Evolutionary conservation across 805 yeast species (phyloP).

Genomic region (Nakazawaea pomicola): DNA sequence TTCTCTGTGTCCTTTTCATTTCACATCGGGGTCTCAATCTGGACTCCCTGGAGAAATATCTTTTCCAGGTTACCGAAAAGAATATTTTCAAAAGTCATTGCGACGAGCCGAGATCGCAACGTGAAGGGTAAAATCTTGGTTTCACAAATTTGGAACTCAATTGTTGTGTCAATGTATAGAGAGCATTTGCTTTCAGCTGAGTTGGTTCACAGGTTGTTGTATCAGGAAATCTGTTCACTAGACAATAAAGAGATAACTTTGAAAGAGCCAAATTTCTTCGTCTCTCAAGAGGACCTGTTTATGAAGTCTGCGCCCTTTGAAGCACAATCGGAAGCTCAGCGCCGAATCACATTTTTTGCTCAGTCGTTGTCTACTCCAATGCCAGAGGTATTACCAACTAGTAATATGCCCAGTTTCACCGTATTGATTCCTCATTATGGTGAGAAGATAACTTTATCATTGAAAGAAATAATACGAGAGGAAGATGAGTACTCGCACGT

Average conservation of each 20-base stretch:
- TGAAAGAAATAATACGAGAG: constrained; percentile 75
- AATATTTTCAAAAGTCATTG: constrained; percentile 63
- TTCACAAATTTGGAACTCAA: constrained; percentile 78
- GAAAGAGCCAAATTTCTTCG: constrained; percentile 73
- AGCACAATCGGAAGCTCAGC: constrained; percentile 67
- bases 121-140: constrained; percentile 49
- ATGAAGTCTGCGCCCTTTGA: constrained; percentile 50
- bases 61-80: constrained; percentile 74
- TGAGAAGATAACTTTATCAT: constrained; percentile 71
- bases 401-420: constrained; percentile 74
- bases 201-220: constrained; percentile 61
- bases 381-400: constrained; percentile 63
- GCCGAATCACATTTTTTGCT: constrained; percentile 85
- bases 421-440: constrained; percentile 85
- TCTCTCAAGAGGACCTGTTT: constrained; percentile 73
- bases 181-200: constrained; percentile 75
- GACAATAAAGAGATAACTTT: constrained; percentile 37
- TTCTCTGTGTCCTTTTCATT: constrained; percentile 70
- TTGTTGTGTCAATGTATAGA: constrained; percentile 76
- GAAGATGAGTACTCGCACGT: constrained; percentile 57
- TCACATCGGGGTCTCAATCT: constrained; percentile 72
- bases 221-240: constrained; percentile 39
- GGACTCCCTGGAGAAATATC: constrained; percentile 87
- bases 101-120: constrained; percentile 29
- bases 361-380: constrained; percentile 85